Percentiles rank a stretch among this genome's conserved stretches.
Conservation (phyloP, 129 eudicot species). For the Calendula officinalis region DNA sequence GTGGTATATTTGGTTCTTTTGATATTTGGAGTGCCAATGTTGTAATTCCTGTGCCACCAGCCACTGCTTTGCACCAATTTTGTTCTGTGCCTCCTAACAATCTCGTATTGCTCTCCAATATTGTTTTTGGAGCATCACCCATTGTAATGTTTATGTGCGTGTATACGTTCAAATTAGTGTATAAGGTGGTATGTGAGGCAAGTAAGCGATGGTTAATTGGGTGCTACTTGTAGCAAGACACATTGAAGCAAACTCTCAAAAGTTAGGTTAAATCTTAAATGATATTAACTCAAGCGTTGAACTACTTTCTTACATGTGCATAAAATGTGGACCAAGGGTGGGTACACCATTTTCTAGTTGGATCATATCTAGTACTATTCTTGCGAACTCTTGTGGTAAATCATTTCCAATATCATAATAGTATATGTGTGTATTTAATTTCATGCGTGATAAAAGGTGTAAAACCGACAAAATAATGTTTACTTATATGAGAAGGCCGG, state of each 20-base stretch:
- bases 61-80: background rate
- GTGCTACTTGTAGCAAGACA: constrained; percentile 16
- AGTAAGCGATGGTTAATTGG: background rate
- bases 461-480: no score
- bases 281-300: constrained; percentile 21
- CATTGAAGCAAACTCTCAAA: constrained; percentile 1
- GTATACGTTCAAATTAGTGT: no score
- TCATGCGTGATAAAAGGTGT: no score
- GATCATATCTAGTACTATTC: no score
- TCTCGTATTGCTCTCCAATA: no score
- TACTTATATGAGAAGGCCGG: no score
- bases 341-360: background rate
- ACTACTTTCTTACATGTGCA: constrained; percentile 7
- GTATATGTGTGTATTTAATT: background rate
- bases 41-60: constrained; percentile 47
- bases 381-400: background rate
- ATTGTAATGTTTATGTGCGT: no score
- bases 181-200: no score
- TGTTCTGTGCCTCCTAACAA: no score
- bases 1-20: constrained; percentile 31
- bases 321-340: constrained; percentile 16
- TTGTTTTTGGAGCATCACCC: no score
- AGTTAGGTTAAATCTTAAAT: constrained; percentile 33
- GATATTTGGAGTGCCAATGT: constrained; percentile 47
- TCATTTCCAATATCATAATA: background rate